A percentile compares a stretch with the other conserved stretches of the same genome.
These are phyloP conservation scores for Carex parvula DNA, from an alignment of 176 grass and related monocot genomes.

Conservation along the genomic window DNA sequence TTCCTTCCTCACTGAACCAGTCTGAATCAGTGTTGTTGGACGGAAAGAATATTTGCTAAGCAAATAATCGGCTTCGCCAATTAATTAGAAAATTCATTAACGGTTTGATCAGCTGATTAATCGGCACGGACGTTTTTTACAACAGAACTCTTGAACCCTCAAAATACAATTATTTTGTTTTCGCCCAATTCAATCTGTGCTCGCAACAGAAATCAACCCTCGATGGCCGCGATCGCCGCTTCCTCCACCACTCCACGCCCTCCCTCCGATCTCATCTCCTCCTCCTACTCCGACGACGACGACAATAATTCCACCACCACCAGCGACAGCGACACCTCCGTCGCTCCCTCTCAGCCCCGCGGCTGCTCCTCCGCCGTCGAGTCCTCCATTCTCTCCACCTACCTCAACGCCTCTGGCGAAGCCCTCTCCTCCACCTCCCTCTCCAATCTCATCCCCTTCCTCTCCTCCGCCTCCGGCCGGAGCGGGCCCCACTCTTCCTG, in stretches of 20 bases:
- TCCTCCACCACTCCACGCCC: not conserved
- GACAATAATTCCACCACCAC: not conserved
- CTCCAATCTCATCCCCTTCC: constrained; percentile 75
- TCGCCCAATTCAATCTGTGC: too few relatives aligned
- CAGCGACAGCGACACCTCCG: constrained; percentile 37
- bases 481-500: constrained; percentile 52
- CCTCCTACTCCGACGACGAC: not conserved
- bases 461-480: constrained; percentile 69
- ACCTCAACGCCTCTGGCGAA: constrained; percentile 50
- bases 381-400: constrained; percentile 45
- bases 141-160: too few relatives aligned
- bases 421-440: constrained; percentile 32
- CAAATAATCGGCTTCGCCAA: too few relatives aligned
- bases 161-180: too few relatives aligned
- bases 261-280: not conserved
- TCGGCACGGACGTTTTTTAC: too few relatives aligned
- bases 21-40: too few relatives aligned
- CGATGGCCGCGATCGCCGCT: constrained; percentile 4
- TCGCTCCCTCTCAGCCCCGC: constrained; percentile 19
- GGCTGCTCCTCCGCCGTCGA: constrained; percentile 37
- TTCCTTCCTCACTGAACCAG: too few relatives aligned
- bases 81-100: too few relatives aligned
- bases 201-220: too few relatives aligned
- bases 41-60: too few relatives aligned
- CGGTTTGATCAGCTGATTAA: too few relatives aligned